Evolutionary conservation across 2,329 filamentous ascomycete genomes (phyloP).

Genomic region (Cadophora luteo-olivacea): DNA sequence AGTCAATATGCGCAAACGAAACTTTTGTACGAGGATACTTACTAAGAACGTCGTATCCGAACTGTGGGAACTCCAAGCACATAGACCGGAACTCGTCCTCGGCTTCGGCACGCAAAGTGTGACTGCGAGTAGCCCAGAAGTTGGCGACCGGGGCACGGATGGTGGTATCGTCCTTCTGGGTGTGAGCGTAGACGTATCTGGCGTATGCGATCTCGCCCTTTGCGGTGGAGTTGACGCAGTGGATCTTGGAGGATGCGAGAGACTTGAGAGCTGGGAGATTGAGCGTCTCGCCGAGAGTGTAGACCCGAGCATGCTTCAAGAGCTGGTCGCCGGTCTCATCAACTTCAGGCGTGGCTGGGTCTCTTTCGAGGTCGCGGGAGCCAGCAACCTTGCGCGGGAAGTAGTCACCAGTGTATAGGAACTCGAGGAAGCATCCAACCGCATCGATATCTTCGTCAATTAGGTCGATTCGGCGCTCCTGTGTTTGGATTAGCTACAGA

Average conservation of each 20-base stretch:
- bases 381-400: slow-evolving; percentile 73
- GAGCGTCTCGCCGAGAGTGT: slow-evolving; percentile 86
- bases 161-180: slow-evolving; percentile 68
- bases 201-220: slow-evolving; percentile 92
- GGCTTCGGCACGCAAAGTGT: slow-evolving; percentile 83
- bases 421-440: slow-evolving; percentile 81
- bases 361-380: slow-evolving; percentile 71
- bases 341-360: slow-evolving; percentile 67
- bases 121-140: slow-evolving; percentile 85
- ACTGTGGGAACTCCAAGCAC: slow-evolving; percentile 89
- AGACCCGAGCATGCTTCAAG: slow-evolving; percentile 86
- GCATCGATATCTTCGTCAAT: slow-evolving; percentile 72
- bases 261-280: slow-evolving; percentile 71
- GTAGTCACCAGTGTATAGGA: slow-evolving; percentile 85
- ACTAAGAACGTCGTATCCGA: slow-evolving; percentile 92
- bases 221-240: slow-evolving; percentile 86
- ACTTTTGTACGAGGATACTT: slow-evolving; percentile 43
- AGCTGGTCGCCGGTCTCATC: slow-evolving; percentile 85
- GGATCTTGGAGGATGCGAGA: slow-evolving; percentile 87
- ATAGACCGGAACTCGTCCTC: slow-evolving; percentile 84
- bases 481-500: background rate
- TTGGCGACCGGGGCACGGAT: slow-evolving; percentile 86
- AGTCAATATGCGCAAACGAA: slow-evolving; percentile 26
- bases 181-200: slow-evolving; percentile 86
- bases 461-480: slow-evolving; percentile 74